Base-by-base conservation (phyloP, 2,329 filamentous ascomycete genomes). In the Tympanopsis confertula region DNA sequence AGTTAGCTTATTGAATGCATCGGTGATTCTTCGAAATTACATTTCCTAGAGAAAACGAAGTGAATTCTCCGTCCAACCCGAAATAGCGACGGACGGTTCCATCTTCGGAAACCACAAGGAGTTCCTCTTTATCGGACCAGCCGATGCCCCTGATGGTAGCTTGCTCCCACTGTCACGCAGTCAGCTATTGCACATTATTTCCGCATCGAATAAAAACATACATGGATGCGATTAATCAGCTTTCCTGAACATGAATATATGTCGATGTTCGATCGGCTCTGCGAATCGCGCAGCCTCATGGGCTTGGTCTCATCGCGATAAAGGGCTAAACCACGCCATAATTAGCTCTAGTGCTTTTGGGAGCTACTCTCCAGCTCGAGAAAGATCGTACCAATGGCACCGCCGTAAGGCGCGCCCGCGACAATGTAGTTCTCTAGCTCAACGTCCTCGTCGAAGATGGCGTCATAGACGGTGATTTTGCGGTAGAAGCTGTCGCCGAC, bases 391-490 rank as follows among this genome's bases (percentile, higher is more conserved):
- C 88, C 88, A 66, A 96, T 70, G 55, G 91, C 88, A 52, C 91
- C 91, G 51, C 84, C 87, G 59, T 91, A 95, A 18, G 87, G 87
- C 56, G 91, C 93, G 53, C 88, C 91, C 41, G 82, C 80, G 52
- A 95, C 80, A 51, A 89, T 72, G 65, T 93, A 94, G 65, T 91
- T 93, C 66, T 95, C 88, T 48, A 98, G 74, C 63, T 98, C 88
- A 44, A 95, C 69, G 55, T 94, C 87, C 54, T 84, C 76, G 61
- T 94, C 87, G 58, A 96, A 98, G 46, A 96, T 75, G 47, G 80
- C 83, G 43, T 87, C 88, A 68, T 96, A 98, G 43, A 94, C 76
- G 60, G 89, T 84, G 40, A 85, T 80, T 66, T 94, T 95, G 58
- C 89, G 85, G 66, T 96, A 98, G 69, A 93, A 96, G 52, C 78